A percentile compares a stretch with the other conserved stretches of the same genome.
These are phyloP conservation scores for Xerocomus amazonicus DNA, from an alignment of 1,284 basidiomycete genomes.

Conservation along the genomic window DNA sequence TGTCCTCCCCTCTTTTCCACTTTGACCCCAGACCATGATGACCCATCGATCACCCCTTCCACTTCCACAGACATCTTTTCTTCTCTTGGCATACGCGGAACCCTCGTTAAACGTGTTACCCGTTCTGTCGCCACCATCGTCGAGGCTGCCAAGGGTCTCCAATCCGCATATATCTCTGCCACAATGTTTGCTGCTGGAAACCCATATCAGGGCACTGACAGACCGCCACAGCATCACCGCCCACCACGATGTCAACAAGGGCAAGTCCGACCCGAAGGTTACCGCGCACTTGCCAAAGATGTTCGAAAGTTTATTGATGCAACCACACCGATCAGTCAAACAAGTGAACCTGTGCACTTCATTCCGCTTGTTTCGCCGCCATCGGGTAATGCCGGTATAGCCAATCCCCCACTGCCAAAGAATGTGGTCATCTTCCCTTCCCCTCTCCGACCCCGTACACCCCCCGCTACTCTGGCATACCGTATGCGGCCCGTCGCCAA, in stretches of 20 bases:
- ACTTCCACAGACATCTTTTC: constrained; percentile 1
- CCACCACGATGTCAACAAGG: constrained; percentile 15
- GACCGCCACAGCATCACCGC: constrained; percentile 9
- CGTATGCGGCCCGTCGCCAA: constrained; percentile 55
- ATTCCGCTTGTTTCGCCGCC: constrained; percentile 30
- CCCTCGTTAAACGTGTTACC: constrained; percentile 35
- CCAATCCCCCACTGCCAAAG: constrained; percentile 10
- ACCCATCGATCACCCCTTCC: not conserved
- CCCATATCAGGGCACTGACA: constrained; percentile 3
- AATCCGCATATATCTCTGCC: constrained; percentile 52
- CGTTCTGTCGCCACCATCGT: constrained; percentile 46
- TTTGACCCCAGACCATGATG: not conserved
- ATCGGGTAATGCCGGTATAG: constrained; percentile 11
- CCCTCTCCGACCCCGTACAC: constrained; percentile 33
- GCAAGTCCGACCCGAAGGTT: constrained; percentile 40
- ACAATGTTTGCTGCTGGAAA: constrained; percentile 44
- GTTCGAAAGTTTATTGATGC: constrained; percentile 34
- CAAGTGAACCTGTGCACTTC: constrained; percentile 30
- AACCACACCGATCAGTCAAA: constrained; percentile 6
- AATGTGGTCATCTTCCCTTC: constrained; percentile 31
- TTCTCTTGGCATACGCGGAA: constrained; percentile 9
- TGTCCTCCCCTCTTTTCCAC: constrained; percentile 12
- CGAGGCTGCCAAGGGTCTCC: constrained; percentile 52
- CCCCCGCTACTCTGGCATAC: constrained; percentile 30
- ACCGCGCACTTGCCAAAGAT: constrained; percentile 41